phyloP scores from a whole-genome alignment of 495 filamentous ascomycete species.

The Hypoxylon cercidicola region DNA sequence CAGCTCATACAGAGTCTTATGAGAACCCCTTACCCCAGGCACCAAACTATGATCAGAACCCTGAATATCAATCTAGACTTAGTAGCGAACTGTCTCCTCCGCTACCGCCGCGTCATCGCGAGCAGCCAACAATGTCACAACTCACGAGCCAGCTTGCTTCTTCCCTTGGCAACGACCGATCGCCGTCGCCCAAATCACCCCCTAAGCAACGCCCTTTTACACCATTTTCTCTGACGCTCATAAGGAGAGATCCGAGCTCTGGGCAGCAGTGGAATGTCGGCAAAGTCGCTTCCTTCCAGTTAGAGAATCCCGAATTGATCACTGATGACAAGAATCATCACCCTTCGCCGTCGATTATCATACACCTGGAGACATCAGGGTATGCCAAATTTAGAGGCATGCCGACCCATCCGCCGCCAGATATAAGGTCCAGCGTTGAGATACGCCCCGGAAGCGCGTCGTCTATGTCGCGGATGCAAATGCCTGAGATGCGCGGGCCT shows the following conservation, averaged over 20 bases:
- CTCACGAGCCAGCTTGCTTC: constrained; percentile 7
- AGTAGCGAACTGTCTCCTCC: constrained; percentile 23
- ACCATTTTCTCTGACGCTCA: constrained; percentile 78
- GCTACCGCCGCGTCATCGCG: constrained; percentile 29
- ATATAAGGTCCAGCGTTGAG: constrained; percentile 44
- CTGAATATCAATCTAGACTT: constrained; percentile 15
- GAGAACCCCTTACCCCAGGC: constrained; percentile 25
- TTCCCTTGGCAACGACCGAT: constrained; percentile 10
- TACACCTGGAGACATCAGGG: constrained; percentile 58
- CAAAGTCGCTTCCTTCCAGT: constrained; percentile 65
- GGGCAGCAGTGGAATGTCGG: constrained; percentile 91
- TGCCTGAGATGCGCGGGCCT: constrained; percentile 6
- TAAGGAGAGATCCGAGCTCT: constrained; percentile 84
- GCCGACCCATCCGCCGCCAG: constrained; percentile 45
- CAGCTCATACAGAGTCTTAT: constrained; percentile 9
- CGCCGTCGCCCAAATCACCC: constrained; percentile 35
- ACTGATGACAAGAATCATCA: constrained; percentile 60
- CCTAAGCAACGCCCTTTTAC: constrained; percentile 38
- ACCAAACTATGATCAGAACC: constrained; percentile 25
- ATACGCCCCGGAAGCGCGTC: constrained; percentile 44
- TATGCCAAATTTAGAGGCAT: constrained; percentile 62
- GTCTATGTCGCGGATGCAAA: constrained; percentile 34
- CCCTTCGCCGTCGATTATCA: constrained; percentile 52
- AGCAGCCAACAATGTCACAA: constrained; percentile 2
- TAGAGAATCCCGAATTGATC: constrained; percentile 67